Evolutionary conservation across 768 basidiomycete species (phyloP).

Genomic region (Kockovaella imperatae): DNA sequence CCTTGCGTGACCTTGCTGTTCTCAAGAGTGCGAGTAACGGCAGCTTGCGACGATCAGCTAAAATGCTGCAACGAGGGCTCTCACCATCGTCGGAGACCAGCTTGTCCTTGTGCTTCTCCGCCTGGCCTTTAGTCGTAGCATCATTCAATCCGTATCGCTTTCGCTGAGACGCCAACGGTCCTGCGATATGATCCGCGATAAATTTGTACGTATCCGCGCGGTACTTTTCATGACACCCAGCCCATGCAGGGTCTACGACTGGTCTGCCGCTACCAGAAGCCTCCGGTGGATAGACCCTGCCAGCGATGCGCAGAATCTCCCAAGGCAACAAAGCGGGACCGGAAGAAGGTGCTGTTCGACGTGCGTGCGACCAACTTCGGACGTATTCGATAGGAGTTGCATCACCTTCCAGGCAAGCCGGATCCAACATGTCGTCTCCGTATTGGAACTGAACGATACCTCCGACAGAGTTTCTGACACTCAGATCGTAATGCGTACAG

Average conservation of each 20-base stretch:
- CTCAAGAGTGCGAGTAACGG: conserved; percentile 52
- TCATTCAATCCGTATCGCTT: conserved; percentile 72
- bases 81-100: conserved; percentile 64
- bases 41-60: conserved; percentile 2
- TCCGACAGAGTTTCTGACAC: conserved; percentile 87
- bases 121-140: conserved; percentile 56
- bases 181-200: conserved; percentile 59
- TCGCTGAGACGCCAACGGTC: conserved; percentile 60
- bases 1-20: conserved; percentile 81
- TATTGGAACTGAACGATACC: conserved; percentile 95
- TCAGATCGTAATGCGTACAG: conserved; percentile 89
- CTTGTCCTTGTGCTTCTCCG: conserved; percentile 64
- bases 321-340: conserved; percentile 71
- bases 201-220: conserved; percentile 52
- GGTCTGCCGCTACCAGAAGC: neutral
- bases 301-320: conserved; percentile 67
- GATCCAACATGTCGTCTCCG: conserved; percentile 95
- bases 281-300: conserved; percentile 23
- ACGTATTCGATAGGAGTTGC: conserved; percentile 85
- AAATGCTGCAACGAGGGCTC: conserved; percentile 18
- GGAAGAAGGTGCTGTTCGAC: conserved; percentile 55
- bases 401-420: conserved; percentile 91
- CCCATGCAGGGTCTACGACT: conserved; percentile 23
- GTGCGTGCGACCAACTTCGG: conserved; percentile 77
- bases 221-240: conserved; percentile 39